Percentiles rank a stretch among this genome's conserved stretches.
Evolutionary conservation across 2,329 filamentous ascomycete species (phyloP).

Genomic region (Xylariales sp.): DNA sequence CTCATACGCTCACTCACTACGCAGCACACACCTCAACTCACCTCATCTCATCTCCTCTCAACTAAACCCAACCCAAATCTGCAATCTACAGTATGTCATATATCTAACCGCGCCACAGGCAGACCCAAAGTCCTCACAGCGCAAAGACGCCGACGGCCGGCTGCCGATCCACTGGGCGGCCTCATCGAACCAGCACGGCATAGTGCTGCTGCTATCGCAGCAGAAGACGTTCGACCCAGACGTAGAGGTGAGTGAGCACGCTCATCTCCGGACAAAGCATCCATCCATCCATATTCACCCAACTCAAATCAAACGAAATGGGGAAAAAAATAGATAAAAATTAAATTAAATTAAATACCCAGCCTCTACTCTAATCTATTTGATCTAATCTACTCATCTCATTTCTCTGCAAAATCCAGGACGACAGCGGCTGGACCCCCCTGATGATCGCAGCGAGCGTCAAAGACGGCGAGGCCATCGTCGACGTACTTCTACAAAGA

Average conservation of each 20-base stretch:
- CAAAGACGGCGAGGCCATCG: slow-evolving; percentile 75
- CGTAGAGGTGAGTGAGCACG: slow-evolving; percentile 67
- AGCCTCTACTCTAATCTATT: neutral
- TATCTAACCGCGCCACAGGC: slow-evolving; percentile 61
- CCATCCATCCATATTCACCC: too few species aligned
- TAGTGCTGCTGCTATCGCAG: slow-evolving; percentile 78
- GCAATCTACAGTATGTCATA: neutral
- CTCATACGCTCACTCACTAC: too few species aligned
- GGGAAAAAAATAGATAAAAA: too few species aligned
- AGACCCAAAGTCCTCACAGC: slow-evolving; percentile 79
- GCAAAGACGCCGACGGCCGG: slow-evolving; percentile 86
- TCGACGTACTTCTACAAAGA: slow-evolving; percentile 74
- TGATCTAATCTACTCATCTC: slow-evolving; percentile 3
- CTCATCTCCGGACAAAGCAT: too few species aligned
- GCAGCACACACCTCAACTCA: too few species aligned
- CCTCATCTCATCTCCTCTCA: too few species aligned
- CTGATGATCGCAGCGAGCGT: slow-evolving; percentile 85
- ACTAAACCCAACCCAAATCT: too few species aligned
- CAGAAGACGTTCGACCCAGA: slow-evolving; percentile 84
- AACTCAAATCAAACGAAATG: too few species aligned
- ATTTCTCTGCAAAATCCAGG: slow-evolving; percentile 55
- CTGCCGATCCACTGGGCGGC: slow-evolving; percentile 94
- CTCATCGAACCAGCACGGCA: slow-evolving; percentile 81
- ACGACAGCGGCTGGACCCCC: slow-evolving; percentile 84
- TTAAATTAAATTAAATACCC: too few species aligned